Evolutionary conservation across 2,329 filamentous ascomycete genomes (phyloP), one percentile per base, ranked within the genome.

Genomic region (Penicillium sp.): DNA sequence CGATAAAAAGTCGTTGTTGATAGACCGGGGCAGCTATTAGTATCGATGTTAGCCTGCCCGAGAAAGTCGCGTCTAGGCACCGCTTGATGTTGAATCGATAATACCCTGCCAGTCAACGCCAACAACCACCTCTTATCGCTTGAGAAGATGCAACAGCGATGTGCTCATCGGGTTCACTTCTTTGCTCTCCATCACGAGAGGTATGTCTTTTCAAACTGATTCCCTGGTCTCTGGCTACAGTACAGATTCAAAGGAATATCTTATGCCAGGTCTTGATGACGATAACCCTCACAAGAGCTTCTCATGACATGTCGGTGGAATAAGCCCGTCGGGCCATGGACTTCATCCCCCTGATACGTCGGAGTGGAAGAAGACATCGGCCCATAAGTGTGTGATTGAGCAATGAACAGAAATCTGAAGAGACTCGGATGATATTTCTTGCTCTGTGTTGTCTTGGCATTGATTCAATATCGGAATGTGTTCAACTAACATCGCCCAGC

Each of bases 341-440:
- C 62, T 70, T 68, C 67, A 75, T 75, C 72, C 71, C 70, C 69
- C 54, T 57, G 52, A 56, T 52, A 35, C 42, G 2, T 43, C 50
- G 50, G 57, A 68, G 72, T 70, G 73, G 74, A 75, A 73, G 73
- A 69, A 70, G 70, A 69, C 65, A 67, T 64, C 51, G 55, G 55
- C 53, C 52, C 49, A 57, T 53, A 53, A 51, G 65, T 70, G 69
- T 53, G 64, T 77, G 76, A 77, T 69, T 76, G 75, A 76, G 67
- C 58, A 50, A 68, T 69, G 76, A 78, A 78, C 76, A 78, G 76
- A 78, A 67, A 78, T 78, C 76, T 73, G 64, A 50, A 77, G 75
- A 71, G 76, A 73, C 53, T 46, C 33, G 31, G 26, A 19, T 19
- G 17, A 31, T 38, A 37, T n/a, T 14, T 36, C 25, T n/a, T 25